Evolutionary conservation across 129 eudicot species (phyloP).

Genomic region (Heracleum sosnowskyi): DNA sequence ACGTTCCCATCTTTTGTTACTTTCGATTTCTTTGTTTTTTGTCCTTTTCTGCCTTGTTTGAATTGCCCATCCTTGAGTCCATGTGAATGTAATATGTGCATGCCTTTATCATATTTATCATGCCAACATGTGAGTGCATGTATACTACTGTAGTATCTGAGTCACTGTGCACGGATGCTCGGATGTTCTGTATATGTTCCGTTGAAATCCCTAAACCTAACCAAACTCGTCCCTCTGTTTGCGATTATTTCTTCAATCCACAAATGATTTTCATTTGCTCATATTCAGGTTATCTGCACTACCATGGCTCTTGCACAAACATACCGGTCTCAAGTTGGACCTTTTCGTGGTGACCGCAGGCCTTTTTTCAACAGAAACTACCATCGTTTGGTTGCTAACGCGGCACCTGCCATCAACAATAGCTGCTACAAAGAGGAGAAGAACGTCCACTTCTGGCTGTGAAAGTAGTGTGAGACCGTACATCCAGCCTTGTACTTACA

Average conservation of each 20-base stretch:
- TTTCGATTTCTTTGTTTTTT: too few species aligned
- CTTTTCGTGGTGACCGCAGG: slow-evolving; percentile 35
- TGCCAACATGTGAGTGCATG: too few species aligned
- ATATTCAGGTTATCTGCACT: slow-evolving; percentile 19
- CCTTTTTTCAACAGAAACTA: slow-evolving; percentile 30
- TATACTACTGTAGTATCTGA: too few species aligned
- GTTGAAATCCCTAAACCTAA: not conserved
- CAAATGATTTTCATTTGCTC: not conserved
- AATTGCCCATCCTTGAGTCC: too few species aligned
- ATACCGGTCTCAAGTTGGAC: slow-evolving; percentile 41
- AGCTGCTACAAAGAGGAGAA: slow-evolving; percentile 55
- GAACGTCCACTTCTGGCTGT: slow-evolving; percentile 43
- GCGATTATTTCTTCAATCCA: not conserved
- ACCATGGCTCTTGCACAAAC: slow-evolving; percentile 56
- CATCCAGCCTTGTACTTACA: slow-evolving; percentile 22
- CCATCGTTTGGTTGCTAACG: slow-evolving; percentile 25
- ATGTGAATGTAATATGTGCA: too few species aligned
- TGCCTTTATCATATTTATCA: too few species aligned
- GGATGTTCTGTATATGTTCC: not conserved
- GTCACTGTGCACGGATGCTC: too few species aligned
- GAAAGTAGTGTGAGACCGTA: slow-evolving; percentile 42
- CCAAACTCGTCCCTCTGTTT: not conserved
- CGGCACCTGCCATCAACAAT: slow-evolving; percentile 18
- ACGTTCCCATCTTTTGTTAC: too few species aligned
- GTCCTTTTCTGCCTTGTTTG: too few species aligned